Conservation (phyloP, 345 rosid genomes). For the Dipteronia dyeriana region DNA sequence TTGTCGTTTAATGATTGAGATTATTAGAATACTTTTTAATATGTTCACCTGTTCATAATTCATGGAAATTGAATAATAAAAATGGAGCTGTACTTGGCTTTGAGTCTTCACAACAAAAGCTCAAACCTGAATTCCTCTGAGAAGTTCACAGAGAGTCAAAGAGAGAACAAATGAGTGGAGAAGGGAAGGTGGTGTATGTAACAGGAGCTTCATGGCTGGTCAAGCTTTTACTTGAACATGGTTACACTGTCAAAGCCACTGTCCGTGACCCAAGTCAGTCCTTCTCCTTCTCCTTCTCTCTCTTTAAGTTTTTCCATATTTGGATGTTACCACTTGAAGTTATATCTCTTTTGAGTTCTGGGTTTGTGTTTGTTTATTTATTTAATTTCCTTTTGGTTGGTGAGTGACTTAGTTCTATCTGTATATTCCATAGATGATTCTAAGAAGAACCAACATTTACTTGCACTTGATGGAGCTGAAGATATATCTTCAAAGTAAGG, state of each 20-base stretch:
- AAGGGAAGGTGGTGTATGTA: constrained; percentile 44
- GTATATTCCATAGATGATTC: constrained; percentile 32
- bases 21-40: too few relatives aligned
- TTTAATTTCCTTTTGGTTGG: background rate
- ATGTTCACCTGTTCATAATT: too few relatives aligned
- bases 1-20: too few relatives aligned
- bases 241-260: constrained; percentile 50
- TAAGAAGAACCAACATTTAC: constrained; percentile 29
- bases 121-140: background rate
- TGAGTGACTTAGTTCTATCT: background rate
- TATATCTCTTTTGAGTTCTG: background rate
- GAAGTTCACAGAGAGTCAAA: background rate
- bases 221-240: constrained; percentile 46
- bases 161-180: constrained; percentile 22
- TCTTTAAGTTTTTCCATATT: background rate
- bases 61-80: too few relatives aligned
- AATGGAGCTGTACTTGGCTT: too few relatives aligned
- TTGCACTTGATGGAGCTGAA: constrained; percentile 43
- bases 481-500: constrained; percentile 38
- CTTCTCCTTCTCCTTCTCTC: background rate
- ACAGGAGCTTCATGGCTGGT: constrained; percentile 58
- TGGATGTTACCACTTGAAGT: background rate
- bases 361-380: background rate
- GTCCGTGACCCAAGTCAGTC: constrained; percentile 49
- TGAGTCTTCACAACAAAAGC: too few relatives aligned